Conservation (phyloP, 352 stramenopile genomes). For the Peronosclerospora sorghi region DNA sequence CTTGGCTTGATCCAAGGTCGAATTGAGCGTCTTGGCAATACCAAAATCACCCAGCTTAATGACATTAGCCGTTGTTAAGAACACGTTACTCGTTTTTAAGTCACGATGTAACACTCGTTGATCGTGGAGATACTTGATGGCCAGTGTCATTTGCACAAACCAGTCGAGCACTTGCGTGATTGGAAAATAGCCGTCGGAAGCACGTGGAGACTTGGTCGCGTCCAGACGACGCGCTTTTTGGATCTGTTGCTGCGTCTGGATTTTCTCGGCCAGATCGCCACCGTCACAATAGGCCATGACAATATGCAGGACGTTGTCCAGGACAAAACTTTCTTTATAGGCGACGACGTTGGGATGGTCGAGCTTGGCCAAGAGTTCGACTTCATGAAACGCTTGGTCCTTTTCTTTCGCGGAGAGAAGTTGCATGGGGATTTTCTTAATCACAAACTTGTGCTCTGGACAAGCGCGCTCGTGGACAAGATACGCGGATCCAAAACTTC, state of each 20-base stretch:
- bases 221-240: conserved; percentile 11
- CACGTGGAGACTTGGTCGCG: neutral
- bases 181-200: conserved; percentile 39
- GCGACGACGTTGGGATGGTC: conserved; percentile 91
- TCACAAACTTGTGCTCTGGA: conserved; percentile 41
- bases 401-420: conserved; percentile 69
- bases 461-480: conserved; percentile 33
- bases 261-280: conserved; percentile 61
- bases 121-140: conserved; percentile 89
- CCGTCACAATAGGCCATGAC: conserved; percentile 94
- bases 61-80: conserved; percentile 72
- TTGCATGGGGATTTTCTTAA: conserved; percentile 85
- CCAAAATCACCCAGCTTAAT: conserved; percentile 91
- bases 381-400: conserved; percentile 69
- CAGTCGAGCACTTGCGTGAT: conserved; percentile 63
- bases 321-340: conserved; percentile 88
- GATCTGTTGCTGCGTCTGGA: conserved; percentile 36
- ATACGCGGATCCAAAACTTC: conserved; percentile 67
- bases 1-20: conserved; percentile 74
- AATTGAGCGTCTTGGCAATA: conserved; percentile 83
- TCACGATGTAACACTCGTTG: conserved; percentile 88
- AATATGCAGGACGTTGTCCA: conserved; percentile 83
- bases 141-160: conserved; percentile 92
- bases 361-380: conserved; percentile 86
- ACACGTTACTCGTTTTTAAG: conserved; percentile 93